Conservation (phyloP, 148 eudicot species). For the Polygonum maritimum region DNA sequence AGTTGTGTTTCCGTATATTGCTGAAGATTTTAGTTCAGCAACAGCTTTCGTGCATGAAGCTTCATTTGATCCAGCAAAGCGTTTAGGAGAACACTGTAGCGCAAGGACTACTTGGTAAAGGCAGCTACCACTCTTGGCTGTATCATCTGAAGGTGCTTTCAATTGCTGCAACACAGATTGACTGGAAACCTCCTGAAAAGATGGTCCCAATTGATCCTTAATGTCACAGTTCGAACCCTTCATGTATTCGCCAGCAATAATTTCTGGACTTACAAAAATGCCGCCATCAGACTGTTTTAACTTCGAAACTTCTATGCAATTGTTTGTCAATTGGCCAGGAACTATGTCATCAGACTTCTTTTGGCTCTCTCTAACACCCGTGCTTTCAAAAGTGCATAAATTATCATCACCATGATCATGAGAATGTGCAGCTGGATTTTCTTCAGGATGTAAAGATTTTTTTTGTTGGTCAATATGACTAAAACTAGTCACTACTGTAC, state of each 20-base stretch:
- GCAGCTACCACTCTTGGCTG: slow-evolving; percentile 15
- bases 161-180: slow-evolving; percentile 16
- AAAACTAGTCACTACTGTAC: neutral
- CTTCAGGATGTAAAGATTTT: slow-evolving; percentile 7
- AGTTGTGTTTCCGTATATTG: slow-evolving; percentile 15
- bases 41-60: neutral
- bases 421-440: slow-evolving; percentile 1
- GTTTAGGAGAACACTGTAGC: neutral
- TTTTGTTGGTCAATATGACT: neutral
- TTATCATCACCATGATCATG: neutral
- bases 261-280: neutral
- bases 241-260: neutral
- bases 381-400: neutral
- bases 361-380: neutral
- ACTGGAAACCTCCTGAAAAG: slow-evolving; percentile 15
- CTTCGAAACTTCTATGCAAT: neutral
- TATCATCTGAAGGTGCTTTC: slow-evolving; percentile 4
- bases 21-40: slow-evolving; percentile 16
- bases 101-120: slow-evolving; percentile 14
- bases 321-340: neutral
- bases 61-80: neutral
- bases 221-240: neutral
- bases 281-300: neutral
- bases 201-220: slow-evolving; percentile 7
- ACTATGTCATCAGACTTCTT: neutral